Conservation (phyloP, 371 early-diverging fungal species). For the Mucor irregularis region DNA sequence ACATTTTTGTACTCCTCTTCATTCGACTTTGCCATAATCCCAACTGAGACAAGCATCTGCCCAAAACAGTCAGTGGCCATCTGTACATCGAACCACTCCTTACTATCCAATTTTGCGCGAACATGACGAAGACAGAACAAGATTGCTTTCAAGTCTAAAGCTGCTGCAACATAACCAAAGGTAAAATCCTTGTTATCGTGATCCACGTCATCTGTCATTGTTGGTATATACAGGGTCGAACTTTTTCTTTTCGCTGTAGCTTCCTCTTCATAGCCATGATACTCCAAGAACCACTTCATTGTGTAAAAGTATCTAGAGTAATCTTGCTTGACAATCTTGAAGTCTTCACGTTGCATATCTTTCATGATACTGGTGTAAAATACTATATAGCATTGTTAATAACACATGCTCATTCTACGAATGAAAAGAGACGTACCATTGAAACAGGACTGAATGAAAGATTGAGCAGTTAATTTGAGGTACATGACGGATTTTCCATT, state of each 20-base stretch:
- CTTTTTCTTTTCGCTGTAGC: conserved; percentile 12
- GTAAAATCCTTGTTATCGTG: conserved; percentile 31
- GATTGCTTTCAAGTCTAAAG: conserved; percentile 54
- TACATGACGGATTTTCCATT: conserved; percentile 20
- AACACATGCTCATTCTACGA: too few species aligned
- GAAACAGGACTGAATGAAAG: conserved; percentile 61
- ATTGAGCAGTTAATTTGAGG: conserved; percentile 36
- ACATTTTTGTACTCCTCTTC: conserved; percentile 57
- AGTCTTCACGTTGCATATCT: conserved; percentile 64
- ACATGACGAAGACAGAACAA: conserved; percentile 54
- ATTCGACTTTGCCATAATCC: conserved; percentile 51
- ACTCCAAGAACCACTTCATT: conserved; percentile 44
- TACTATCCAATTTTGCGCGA: conserved; percentile 50
- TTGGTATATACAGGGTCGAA: background rate
- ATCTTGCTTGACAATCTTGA: conserved; percentile 56
- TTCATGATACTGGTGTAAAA: conserved; percentile 56
- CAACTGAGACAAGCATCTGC: conserved; percentile 56
- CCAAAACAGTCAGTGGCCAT: conserved; percentile 62
- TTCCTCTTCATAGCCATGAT: conserved; percentile 26
- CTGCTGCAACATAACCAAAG: conserved; percentile 58
- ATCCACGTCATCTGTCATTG: background rate
- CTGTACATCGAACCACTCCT: conserved; percentile 57
- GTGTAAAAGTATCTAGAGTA: conserved; percentile 36
- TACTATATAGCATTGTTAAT: too few species aligned
- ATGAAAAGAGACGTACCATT: conserved; percentile 49